Conservation (phyloP, 2,329 filamentous ascomycete species). For the Colletotrichum tanaceti region DNA sequence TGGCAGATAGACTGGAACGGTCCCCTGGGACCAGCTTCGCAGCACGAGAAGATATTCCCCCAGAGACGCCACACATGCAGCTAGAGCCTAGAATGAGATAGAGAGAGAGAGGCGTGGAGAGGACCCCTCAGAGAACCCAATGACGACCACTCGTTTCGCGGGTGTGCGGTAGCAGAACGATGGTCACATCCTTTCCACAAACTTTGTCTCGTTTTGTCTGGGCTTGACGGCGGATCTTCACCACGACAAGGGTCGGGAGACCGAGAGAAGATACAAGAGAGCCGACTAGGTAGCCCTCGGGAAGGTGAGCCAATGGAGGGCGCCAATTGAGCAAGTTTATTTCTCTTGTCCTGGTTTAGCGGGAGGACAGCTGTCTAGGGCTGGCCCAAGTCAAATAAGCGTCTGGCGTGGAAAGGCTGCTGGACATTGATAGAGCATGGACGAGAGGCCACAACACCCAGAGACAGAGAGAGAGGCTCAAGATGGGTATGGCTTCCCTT, state of each 20-base stretch:
- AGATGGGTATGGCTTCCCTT: conserved; percentile 1
- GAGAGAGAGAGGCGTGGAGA: not conserved
- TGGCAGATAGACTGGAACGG: conserved; percentile 10
- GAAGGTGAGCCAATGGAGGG: conserved; percentile 33
- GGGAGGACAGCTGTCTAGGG: conserved; percentile 6
- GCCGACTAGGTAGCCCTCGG: not conserved
- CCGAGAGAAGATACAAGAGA: not conserved
- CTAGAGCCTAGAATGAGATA: not conserved
- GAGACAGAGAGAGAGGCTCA: conserved; percentile 31
- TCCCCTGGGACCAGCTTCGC: not conserved
- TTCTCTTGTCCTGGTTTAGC: conserved; percentile 6
- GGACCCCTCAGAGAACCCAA: not conserved
- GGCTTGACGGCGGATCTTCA: not conserved
- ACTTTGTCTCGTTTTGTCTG: not conserved
- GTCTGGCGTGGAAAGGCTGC: not conserved
- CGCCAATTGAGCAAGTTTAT: conserved; percentile 45
- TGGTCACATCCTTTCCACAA: not conserved
- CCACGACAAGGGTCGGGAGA: not conserved
- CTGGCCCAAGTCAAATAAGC: not conserved
- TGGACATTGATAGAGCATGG: not conserved
- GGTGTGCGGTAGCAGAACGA: not conserved
- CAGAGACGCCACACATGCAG: conserved; percentile 24
- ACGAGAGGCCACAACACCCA: not conserved
- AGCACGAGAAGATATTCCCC: conserved; percentile 3
- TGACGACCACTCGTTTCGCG: not conserved